Conservation (phyloP, 2,329 filamentous ascomycete genomes). For the Endothia cerciana region DNA sequence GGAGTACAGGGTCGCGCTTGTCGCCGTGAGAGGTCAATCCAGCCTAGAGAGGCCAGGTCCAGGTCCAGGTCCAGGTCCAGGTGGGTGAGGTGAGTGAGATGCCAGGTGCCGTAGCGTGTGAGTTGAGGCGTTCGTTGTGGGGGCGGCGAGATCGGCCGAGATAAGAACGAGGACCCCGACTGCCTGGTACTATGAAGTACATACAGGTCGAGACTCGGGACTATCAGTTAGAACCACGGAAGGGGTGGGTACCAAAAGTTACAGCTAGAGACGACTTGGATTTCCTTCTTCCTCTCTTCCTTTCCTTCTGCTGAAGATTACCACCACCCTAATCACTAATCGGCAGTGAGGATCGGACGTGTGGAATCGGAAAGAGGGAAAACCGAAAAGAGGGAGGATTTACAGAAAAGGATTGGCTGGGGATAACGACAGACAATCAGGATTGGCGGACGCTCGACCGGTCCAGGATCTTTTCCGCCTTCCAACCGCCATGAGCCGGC, state of each 20-base stretch:
- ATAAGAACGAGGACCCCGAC: neutral
- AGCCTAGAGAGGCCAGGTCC: no score
- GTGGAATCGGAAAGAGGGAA: no score
- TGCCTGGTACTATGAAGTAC: no score
- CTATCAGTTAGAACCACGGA: neutral
- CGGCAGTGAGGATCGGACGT: no score
- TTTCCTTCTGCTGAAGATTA: neutral
- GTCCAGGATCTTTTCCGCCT: neutral
- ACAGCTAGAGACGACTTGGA: neutral
- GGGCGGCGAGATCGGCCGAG: slow-evolving; percentile 9
- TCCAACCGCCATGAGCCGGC: neutral
- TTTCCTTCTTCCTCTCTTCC: neutral
- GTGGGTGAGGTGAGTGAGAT: neutral
- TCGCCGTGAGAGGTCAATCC: no score
- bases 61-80: slow-evolving; percentile 2
- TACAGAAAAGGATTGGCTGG: neutral
- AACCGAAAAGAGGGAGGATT: neutral
- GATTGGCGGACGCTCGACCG: neutral
- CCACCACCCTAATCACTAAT: neutral
- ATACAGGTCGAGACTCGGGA: neutral
- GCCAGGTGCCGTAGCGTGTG: neutral
- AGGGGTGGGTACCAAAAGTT: no score
- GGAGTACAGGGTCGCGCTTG: no score
- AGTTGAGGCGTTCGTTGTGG: slow-evolving; percentile 3
- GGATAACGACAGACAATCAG: neutral